Conservation (phyloP, 345 rosid genomes). For the Cardamine occulta region DNA sequence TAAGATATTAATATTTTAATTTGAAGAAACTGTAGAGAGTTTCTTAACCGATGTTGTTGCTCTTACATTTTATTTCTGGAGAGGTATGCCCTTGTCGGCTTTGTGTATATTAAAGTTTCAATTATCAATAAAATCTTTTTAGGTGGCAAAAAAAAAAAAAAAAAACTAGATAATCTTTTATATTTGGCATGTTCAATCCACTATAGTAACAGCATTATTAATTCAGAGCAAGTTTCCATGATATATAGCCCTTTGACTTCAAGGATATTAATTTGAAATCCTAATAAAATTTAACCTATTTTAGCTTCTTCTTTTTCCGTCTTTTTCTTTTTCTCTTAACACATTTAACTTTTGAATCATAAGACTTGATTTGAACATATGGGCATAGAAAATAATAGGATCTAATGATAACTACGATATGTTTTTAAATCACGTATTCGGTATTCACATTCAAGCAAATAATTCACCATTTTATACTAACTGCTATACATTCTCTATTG, state of each 20-base stretch:
- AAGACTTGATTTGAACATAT: neutral
- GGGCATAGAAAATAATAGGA: neutral
- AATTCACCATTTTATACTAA: conserved; percentile 6
- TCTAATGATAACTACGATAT: conserved; percentile 2
- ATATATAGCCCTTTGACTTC: conserved; percentile 10
- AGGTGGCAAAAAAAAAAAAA: too few relatives aligned
- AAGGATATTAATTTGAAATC: neutral
- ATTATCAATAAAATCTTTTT: too few relatives aligned
- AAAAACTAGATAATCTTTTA: conserved; percentile 11
- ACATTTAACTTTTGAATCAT: neutral
- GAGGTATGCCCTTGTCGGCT: too few relatives aligned
- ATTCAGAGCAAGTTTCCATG: neutral
- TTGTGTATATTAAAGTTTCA: too few relatives aligned
- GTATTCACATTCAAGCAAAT: neutral
- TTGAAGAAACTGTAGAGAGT: too few relatives aligned
- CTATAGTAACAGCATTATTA: neutral
- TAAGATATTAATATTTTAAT: too few relatives aligned
- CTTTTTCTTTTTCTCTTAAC: neutral
- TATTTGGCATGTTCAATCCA: conserved; percentile 24
- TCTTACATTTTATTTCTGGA: too few relatives aligned
- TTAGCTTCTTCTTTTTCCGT: too few relatives aligned
- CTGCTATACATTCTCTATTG: neutral
- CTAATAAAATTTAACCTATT: conserved; percentile 10
- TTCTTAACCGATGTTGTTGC: too few relatives aligned
- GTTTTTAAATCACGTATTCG: conserved; percentile 7